Evolutionary conservation across 2,329 filamentous ascomycete species (phyloP), one percentile per base, ranked within the genome.

Genomic region (Cordyceps militaris): DNA sequence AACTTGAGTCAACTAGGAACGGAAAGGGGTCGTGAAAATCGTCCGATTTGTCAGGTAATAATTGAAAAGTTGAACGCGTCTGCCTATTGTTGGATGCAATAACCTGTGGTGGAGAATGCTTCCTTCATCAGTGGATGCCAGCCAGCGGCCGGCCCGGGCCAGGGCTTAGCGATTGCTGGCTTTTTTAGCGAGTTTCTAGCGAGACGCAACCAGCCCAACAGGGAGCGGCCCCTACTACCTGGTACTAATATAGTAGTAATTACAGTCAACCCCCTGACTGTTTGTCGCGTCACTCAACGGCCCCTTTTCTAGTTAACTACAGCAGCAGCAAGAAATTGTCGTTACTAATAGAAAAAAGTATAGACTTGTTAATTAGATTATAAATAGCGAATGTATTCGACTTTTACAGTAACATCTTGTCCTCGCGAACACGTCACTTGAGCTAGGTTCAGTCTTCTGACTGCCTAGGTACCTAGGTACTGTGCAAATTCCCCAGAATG

Each of bases 161-260:
- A 57, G 36, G 46, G 55, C 55, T 57, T 57, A 47, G 32, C 43
- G 53, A 56, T 48, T 38, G 42, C 30, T 55, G 51, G 43, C 30
- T 32, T 32, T 11, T 11, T 38, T 56, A 40, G 43, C 53, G 32
- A 48, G 34, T 23, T 54, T 47, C 51, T 46, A 47, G 42, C 52
- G 52, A 55, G 52, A n/a, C 16, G 34, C 36, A 9, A 32, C n/a
- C 3, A 40, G 36, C 36, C 21, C 21, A 23, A 43, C 40, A 43
- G 19, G 10, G 40, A 23, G 40, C 23, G 13, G 52, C 42, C 42
- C 52, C 52, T n/a, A n/a, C n/a, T n/a, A n/a, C n/a, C n/a, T n/a
- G n/a, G n/a, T n/a, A n/a, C n/a, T n/a, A n/a, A n/a, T n/a, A n/a
- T n/a, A n/a, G n/a, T n/a, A 47, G 28, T 46, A 26, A 47, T 23